Percentiles rank a stretch among this genome's conserved stretches.
phyloP scores from a whole-genome alignment of 2,329 filamentous ascomycete species.

The Teratosphaeria viscida region DNA sequence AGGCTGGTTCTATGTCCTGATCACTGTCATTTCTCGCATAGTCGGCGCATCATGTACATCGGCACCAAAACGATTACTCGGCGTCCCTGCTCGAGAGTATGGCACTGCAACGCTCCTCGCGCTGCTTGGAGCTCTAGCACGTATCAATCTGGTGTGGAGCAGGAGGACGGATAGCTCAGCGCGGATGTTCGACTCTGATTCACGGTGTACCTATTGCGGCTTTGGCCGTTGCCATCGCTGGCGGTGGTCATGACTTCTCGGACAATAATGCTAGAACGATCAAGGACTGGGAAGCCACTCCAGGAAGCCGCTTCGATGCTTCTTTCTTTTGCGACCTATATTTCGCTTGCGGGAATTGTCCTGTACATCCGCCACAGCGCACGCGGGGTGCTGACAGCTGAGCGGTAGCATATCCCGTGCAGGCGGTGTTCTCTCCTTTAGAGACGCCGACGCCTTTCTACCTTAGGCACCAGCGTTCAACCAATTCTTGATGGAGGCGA shows the following conservation, averaged over 20 bases:
- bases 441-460: conserved; percentile 10
- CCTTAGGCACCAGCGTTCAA: conserved; percentile 16
- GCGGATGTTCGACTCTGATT: conserved; percentile 10
- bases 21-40: conserved; percentile 17
- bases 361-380: conserved; percentile 5
- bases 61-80: conserved; percentile 13
- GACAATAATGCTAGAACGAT: not conserved
- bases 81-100: conserved; percentile 10
- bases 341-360: conserved; percentile 12
- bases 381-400: conserved; percentile 4
- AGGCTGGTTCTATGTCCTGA: conserved; percentile 18
- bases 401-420: conserved; percentile 10
- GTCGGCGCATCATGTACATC: conserved; percentile 17
- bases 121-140: conserved; percentile 15
- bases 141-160: conserved; percentile 13
- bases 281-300: conserved; percentile 8
- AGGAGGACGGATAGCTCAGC: conserved; percentile 3
- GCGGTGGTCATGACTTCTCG: conserved; percentile 9
- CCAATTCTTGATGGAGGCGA: conserved; percentile 19
- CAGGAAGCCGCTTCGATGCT: conserved; percentile 13
- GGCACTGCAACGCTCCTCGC: conserved; percentile 19
- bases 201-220: conserved; percentile 14
- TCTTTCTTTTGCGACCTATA: conserved; percentile 7
- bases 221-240: conserved; percentile 18
- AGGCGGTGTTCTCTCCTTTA: conserved; percentile 12